Evolutionary conservation across 768 basidiomycete species (phyloP).

Genomic region (Phlebiopsis gigantea): DNA sequence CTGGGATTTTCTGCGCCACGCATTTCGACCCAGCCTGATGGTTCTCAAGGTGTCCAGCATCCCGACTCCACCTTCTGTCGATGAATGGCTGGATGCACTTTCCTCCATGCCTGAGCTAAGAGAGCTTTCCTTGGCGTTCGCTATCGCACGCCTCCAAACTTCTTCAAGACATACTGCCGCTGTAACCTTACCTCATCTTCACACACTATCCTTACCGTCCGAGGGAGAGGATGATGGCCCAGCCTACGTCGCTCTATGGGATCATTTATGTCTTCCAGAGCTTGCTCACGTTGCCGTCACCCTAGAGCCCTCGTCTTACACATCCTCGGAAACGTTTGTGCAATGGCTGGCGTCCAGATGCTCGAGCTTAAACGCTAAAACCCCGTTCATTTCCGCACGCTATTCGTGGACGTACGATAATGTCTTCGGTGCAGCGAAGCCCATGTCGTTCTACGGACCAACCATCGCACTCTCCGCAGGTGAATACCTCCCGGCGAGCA

Average conservation of each 20-base stretch:
- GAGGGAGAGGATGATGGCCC: neutral
- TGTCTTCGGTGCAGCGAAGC: too few species aligned
- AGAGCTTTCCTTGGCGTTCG: neutral
- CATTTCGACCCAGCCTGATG: neutral
- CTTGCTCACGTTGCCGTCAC: neutral
- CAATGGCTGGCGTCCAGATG: neutral
- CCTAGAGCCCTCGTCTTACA: neutral
- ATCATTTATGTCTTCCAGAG: neutral
- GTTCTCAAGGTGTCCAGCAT: neutral
- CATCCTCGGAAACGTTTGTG: neutral
- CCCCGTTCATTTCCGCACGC: neutral
- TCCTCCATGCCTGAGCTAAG: neutral
- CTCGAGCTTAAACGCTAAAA: neutral
- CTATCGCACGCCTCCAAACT: neutral
- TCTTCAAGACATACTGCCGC: neutral
- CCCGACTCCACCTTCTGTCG: neutral
- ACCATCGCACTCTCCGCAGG: neutral
- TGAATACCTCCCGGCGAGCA: too few species aligned
- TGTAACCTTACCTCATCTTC: neutral
- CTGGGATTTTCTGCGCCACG: neutral
- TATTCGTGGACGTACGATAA: neutral
- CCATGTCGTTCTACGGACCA: neutral
- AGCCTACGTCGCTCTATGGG: neutral
- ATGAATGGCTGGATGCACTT: neutral
- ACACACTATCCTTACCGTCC: neutral